Percentiles rank a stretch among this genome's conserved stretches.
phyloP scores from a whole-genome alignment of 169 alveolate genomes.

The Cryptosporidium bovis region DNA sequence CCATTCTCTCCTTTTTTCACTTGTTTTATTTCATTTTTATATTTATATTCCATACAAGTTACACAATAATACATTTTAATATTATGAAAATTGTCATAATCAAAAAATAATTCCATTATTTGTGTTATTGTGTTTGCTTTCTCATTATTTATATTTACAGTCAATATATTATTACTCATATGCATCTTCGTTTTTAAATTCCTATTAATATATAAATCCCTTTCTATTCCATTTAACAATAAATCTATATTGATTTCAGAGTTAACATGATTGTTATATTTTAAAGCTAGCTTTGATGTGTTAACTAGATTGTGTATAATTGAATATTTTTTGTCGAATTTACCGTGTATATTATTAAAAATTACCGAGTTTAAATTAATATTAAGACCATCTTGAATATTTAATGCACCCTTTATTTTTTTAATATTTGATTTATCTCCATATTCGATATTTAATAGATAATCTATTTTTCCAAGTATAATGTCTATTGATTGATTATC shows the following conservation, averaged over 20 bases:
- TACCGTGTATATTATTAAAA: background rate
- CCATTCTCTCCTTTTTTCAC: too few relatives aligned
- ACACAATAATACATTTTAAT: constrained; percentile 1
- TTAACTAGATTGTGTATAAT: background rate
- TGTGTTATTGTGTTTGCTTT: background rate
- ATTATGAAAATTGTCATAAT: background rate
- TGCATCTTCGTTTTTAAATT: background rate
- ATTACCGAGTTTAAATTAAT: background rate
- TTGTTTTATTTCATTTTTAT: too few relatives aligned
- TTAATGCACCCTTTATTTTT: background rate
- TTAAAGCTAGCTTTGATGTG: background rate
- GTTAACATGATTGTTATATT: background rate
- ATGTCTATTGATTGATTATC: constrained; percentile 26
- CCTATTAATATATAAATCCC: background rate
- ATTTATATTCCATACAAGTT: background rate
- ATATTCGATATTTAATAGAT: background rate
- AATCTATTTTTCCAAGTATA: constrained; percentile 14
- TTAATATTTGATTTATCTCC: background rate
- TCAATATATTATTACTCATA: background rate
- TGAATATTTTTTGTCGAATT: background rate
- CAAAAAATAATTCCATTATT: constrained; percentile 8
- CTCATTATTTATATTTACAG: constrained; percentile 25
- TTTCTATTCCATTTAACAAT: constrained; percentile 3
- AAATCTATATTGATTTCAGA: background rate
- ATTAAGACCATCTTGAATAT: background rate